Base-by-base conservation (phyloP, 352 stramenopile species). In the Halophytophthora polymorphica region DNA sequence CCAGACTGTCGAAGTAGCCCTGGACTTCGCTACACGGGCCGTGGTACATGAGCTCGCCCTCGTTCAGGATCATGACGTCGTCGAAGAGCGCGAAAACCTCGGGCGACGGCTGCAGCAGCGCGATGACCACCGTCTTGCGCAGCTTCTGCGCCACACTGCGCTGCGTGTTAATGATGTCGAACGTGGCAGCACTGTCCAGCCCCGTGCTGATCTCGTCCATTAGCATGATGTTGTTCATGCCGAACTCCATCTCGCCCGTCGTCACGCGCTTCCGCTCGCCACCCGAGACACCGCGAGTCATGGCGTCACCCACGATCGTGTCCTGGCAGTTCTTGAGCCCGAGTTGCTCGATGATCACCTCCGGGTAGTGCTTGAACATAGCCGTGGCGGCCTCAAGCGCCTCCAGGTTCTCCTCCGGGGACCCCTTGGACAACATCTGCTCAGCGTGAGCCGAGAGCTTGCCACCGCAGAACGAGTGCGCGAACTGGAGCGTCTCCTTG, bases 161-260 rank as follows among this genome's bases (percentile, higher is more conserved):
- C 44, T 69, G 61, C 6, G 56, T 69, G 38, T 59, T 63, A 44
- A 69, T 63, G 47, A 69, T 69, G 39, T 69, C 61, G 44, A 51
- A 70, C 8, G 60, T 74, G 58, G 90, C 28, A 81, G 66, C 45
- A 90, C 64, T 66, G 85, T 89, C 49, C 68, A 98, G 71, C 3
- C 93, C 93, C 13, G 90, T 98, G 55, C 78, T 95, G 58, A 98
- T 96, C 71, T 95, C 84, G 61, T 98, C 92, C 60, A 84, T 82
- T 21, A 93, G 79, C 22, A 74, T 52, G 22, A 97, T 71, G 44
- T 66, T 77, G 54, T 82, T 76, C 39, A 71, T 65, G 28, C 71
- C 69, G 45, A 91, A 80, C 43, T 94, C 64, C 78, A 98, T 98
- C 68, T 91, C 76, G n/a, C 78, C 80, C 8, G 68, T 78, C 6